phyloP scores from a whole-genome alignment of 495 filamentous ascomycete genomes.

The Aspergillus bridgeri region DNA sequence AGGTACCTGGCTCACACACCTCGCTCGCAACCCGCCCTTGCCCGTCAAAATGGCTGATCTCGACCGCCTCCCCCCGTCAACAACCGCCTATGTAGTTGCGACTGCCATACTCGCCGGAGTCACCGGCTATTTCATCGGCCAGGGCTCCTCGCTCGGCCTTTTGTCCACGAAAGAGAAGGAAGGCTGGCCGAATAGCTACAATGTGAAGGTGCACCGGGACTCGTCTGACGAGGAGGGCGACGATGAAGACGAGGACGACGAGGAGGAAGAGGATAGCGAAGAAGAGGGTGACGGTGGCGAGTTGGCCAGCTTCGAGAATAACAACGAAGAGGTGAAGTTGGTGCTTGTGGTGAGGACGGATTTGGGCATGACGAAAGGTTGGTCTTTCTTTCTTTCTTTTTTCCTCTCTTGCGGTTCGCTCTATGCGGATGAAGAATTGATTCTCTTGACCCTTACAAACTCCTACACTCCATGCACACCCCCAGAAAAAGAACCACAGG shows the following conservation, averaged over 20 bases:
- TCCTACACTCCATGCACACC: neutral
- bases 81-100: conserved; percentile 52
- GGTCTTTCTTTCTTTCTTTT: conserved; percentile 18
- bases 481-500: neutral
- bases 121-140: conserved; percentile 62
- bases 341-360: conserved; percentile 91
- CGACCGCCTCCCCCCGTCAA: conserved; percentile 43
- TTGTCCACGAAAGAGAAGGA: conserved; percentile 40
- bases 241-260: conserved; percentile 25
- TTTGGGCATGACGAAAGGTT: conserved; percentile 94
- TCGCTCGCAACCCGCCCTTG: conserved; percentile 1
- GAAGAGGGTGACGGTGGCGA: conserved; percentile 42
- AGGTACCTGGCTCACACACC: neutral
- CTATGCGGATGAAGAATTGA: neutral
- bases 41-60: conserved; percentile 38
- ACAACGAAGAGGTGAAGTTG: conserved; percentile 84
- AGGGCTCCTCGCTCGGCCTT: conserved; percentile 46
- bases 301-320: conserved; percentile 44
- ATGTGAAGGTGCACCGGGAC: conserved; percentile 46
- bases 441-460: neutral
- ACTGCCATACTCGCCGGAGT: conserved; percentile 63
- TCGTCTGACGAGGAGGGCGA: conserved; percentile 42
- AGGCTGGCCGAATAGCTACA: conserved; percentile 51
- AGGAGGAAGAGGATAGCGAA: conserved; percentile 33
- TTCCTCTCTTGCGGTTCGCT: neutral